Percentiles rank a stretch among this genome's conserved stretches.
phyloP scores from a whole-genome alignment of 2,329 filamentous ascomycete species.

The Cercospora sesami region DNA sequence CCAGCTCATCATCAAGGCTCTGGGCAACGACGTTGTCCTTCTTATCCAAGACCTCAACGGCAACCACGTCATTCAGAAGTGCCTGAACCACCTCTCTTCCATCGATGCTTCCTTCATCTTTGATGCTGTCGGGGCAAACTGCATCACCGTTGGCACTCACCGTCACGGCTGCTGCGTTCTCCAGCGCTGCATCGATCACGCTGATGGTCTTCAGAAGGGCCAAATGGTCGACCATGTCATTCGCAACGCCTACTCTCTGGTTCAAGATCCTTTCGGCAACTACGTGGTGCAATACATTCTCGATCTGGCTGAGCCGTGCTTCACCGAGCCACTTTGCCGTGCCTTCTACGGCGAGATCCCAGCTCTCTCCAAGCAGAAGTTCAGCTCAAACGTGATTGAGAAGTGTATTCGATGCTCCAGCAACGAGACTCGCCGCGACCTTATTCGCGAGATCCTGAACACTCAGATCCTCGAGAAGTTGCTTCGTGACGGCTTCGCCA shows the following conservation, averaged over 20 bases:
- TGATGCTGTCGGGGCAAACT: constrained; percentile 82
- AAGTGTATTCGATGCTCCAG: constrained; percentile 83
- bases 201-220: constrained; percentile 82
- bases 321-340: constrained; percentile 83
- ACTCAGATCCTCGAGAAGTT: constrained; percentile 81
- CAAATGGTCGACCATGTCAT: constrained; percentile 87
- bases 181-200: constrained; percentile 97
- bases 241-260: constrained; percentile 78
- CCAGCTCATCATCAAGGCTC: constrained; percentile 79
- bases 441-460: constrained; percentile 78
- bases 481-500: constrained; percentile 88
- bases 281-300: constrained; percentile 99
- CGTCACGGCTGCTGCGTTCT: constrained; percentile 97
- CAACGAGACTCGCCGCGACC: constrained; percentile 69
- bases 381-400: constrained; percentile 98
- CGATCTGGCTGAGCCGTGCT: constrained; percentile 81
- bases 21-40: constrained; percentile 82
- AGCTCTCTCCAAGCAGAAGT: constrained; percentile 88
- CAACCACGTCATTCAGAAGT: constrained; percentile 99
- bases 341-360: constrained; percentile 74
- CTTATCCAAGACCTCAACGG: constrained; percentile 97
- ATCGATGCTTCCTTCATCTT: constrained; percentile 94
- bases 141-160: constrained; percentile 89
- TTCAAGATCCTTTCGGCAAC: constrained; percentile 97
- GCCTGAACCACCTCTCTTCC: constrained; percentile 86